Conservation (phyloP, 768 basidiomycete species). For the Lactarius akahatsu region DNA sequence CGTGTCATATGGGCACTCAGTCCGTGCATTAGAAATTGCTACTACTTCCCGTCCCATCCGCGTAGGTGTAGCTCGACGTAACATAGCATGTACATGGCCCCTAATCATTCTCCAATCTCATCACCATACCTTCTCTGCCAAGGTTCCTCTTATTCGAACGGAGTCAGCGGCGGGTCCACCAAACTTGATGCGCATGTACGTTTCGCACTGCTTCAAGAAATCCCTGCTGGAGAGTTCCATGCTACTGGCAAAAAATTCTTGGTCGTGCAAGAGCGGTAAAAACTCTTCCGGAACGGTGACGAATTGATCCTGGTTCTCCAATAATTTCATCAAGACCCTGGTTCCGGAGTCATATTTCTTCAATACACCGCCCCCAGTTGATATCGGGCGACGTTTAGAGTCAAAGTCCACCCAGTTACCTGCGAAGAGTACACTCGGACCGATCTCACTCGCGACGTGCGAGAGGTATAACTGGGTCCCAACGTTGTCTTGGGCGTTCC, state of each 20-base stretch:
- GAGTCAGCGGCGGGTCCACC: constrained; percentile 50
- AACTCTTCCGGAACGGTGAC: constrained; percentile 92
- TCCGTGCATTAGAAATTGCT: too few species aligned
- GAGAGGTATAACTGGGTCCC: constrained; percentile 97
- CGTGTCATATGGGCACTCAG: too few species aligned
- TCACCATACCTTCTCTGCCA: background rate
- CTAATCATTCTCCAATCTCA: too few species aligned
- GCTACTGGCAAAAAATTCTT: constrained; percentile 86
- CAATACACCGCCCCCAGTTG: background rate
- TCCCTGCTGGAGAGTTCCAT: constrained; percentile 92
- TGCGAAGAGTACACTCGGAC: constrained; percentile 95
- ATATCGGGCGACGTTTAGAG: constrained; percentile 35
- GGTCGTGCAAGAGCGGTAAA: constrained; percentile 79
- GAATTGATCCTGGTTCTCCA: constrained; percentile 94
- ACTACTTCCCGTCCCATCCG: too few species aligned
- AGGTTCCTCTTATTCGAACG: background rate
- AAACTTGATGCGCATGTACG: constrained; percentile 76
- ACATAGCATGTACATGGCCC: too few species aligned
- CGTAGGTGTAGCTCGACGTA: too few species aligned
- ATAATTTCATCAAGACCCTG: constrained; percentile 75
- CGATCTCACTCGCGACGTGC: constrained; percentile 95
- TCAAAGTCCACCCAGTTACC: constrained; percentile 84
- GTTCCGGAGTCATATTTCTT: constrained; percentile 39
- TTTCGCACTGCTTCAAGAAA: constrained; percentile 91
- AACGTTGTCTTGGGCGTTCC: constrained; percentile 94